These are phyloP conservation scores for Puccinellia tenuiflora DNA, from an alignment of 176 grass and related monocot species.

Conservation along the genomic window DNA sequence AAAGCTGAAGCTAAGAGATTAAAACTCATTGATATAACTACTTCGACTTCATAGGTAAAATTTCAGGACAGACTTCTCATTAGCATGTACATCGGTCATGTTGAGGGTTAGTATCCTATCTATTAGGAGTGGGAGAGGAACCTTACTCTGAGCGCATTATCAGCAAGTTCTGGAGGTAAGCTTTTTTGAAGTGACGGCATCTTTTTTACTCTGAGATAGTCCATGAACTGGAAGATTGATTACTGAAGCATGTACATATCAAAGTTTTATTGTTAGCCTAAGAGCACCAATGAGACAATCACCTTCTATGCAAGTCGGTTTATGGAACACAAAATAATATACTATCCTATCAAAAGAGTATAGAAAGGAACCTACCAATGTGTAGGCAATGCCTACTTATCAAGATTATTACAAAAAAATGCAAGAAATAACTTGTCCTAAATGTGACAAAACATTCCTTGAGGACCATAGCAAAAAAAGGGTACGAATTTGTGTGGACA, in stretches of 20 bases:
- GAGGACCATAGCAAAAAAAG: neutral
- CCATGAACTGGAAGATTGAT: neutral
- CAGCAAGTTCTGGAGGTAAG: constrained; percentile 69
- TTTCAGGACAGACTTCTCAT: neutral
- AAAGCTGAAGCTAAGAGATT: neutral
- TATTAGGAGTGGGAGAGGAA: neutral
- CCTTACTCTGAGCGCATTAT: constrained; percentile 74
- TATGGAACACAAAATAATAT: neutral
- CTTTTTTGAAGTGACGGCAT: constrained; percentile 69
- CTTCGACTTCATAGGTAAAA: neutral
- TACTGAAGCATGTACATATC: neutral
- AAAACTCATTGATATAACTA: neutral
- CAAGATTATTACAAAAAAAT: neutral
- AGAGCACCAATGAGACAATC: neutral
- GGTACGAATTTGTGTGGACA: neutral
- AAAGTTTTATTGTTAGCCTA: neutral
- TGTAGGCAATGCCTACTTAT: neutral
- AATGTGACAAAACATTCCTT: neutral
- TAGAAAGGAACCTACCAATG: neutral
- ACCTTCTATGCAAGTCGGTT: neutral
- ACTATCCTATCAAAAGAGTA: neutral
- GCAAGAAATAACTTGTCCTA: neutral
- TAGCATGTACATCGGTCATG: neutral
- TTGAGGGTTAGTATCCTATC: neutral
- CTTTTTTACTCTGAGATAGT: constrained; percentile 15